A percentile compares a stretch with the other conserved stretches of the same genome.
phyloP scores from a whole-genome alignment of 192 early-diverging fungal species.

The Phycomyces nitens region DNA sequence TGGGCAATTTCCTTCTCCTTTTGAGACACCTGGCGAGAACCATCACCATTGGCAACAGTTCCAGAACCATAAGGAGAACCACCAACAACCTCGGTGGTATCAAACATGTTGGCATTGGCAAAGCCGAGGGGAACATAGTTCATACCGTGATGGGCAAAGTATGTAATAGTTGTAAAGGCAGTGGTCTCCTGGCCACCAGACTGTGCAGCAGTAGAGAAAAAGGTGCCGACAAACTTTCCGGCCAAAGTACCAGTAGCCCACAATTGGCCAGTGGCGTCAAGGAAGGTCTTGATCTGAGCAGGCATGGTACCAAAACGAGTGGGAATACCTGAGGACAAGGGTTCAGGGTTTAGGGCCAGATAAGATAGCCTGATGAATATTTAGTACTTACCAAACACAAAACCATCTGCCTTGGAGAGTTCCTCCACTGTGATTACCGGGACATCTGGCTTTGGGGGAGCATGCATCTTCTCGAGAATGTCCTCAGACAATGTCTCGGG shows the following conservation, averaged over 20 bases:
- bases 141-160: slow-evolving; percentile 74
- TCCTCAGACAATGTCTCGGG: slow-evolving; percentile 57
- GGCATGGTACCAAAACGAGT: slow-evolving; percentile 67
- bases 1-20: slow-evolving; percentile 62
- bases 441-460: slow-evolving; percentile 40
- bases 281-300: slow-evolving; percentile 70
- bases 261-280: slow-evolving; percentile 25
- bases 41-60: slow-evolving; percentile 56
- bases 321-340: slow-evolving; percentile 42
- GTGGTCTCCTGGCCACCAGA: slow-evolving; percentile 81
- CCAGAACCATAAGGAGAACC: slow-evolving; percentile 27
- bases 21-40: slow-evolving; percentile 58
- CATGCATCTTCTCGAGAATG: slow-evolving; percentile 51
- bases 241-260: slow-evolving; percentile 52
- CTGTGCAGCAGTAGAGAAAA: slow-evolving; percentile 70
- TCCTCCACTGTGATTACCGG: slow-evolving; percentile 41
- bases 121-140: slow-evolving; percentile 71
- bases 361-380: neutral
- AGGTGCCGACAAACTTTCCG: slow-evolving; percentile 71
- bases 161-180: slow-evolving; percentile 55
- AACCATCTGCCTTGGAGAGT: slow-evolving; percentile 46
- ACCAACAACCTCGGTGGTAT: slow-evolving; percentile 31
- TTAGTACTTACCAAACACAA: slow-evolving; percentile 48
- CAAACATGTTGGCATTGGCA: slow-evolving; percentile 42
- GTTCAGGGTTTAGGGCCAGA: neutral